phyloP scores from a whole-genome alignment of 2,329 filamentous ascomycete species.

The Cordyceps cateniannulata region DNA sequence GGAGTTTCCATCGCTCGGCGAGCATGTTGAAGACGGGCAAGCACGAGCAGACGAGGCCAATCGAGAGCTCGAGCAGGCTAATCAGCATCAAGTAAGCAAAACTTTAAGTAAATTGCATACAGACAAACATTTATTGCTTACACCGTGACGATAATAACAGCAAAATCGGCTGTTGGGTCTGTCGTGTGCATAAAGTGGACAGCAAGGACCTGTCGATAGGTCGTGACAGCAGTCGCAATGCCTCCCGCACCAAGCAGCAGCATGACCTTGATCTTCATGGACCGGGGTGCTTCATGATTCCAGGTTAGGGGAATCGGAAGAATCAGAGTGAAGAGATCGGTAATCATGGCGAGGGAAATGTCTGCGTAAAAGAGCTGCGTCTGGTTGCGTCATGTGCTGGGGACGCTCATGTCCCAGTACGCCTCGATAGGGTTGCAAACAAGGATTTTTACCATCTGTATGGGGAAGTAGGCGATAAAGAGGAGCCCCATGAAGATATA shows the following conservation, averaged over 20 bases:
- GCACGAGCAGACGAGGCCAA: constrained; percentile 17
- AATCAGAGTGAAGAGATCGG: constrained; percentile 27
- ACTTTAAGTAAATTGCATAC: not conserved
- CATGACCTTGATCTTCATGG: constrained; percentile 28
- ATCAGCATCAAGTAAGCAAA: not conserved
- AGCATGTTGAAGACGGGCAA: constrained; percentile 16
- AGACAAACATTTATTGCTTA: not conserved
- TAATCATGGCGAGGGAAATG: constrained; percentile 24
- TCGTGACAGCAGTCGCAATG: constrained; percentile 22
- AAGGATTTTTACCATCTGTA: constrained; percentile 31
- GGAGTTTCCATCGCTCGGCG: constrained; percentile 9
- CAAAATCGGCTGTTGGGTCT: constrained; percentile 22
- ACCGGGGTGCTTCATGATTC: constrained; percentile 21
- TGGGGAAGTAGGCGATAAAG: constrained; percentile 22
- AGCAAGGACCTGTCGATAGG: constrained; percentile 21
- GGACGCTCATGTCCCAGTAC: constrained; percentile 20
- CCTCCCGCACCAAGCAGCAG: constrained; percentile 25
- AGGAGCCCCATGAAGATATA: constrained; percentile 22
- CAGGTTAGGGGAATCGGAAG: constrained; percentile 27
- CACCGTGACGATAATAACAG: constrained; percentile 11
- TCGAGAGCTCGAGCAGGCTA: constrained; percentile 16
- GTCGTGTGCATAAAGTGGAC: constrained; percentile 18
- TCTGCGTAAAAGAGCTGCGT: constrained; percentile 27
- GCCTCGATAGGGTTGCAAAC: constrained; percentile 42
- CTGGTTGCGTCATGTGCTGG: constrained; percentile 25